Base-by-base conservation (phyloP, 192 early-diverging fungal genomes). In the Chytriomyces sp. region DNA sequence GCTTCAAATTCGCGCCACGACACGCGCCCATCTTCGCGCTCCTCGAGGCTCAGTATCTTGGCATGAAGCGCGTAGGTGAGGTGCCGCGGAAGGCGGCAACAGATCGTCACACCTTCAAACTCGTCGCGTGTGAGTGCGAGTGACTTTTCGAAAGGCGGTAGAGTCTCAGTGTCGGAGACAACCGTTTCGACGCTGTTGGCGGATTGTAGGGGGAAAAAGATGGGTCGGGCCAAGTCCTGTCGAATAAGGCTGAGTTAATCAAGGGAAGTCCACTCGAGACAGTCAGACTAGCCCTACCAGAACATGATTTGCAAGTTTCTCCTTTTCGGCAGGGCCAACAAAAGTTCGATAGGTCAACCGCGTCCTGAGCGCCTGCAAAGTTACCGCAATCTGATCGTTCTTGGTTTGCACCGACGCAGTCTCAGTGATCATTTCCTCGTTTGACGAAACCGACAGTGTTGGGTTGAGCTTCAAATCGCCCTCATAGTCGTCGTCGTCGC, bases 221-320 rank as follows among this genome's bases (percentile, higher is more conserved):
- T 68, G 66, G 66, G 66, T 8, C 66, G 49, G 10, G 66, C 66
- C 0, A 68, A 33, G n/a, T 68, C 66, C 39, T 52, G 40, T 7
- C 12, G 10, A 49, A 65, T 17, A 52, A 34, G 38, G 17, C 44
- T 19, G 41, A 10, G 19, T 44, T 44, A 44, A 44, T 10, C 8
- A 19, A 7, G 8, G 41, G 19, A 7, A 44, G 7, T 19, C 41
- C 7, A 44, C 19, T 44, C 19, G 7, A 44, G 19, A 44, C 8
- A 19, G 19, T 44, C 41, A 44, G 41, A 44, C 41, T 44, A n/a
- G 7, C 41, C 41, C 12, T 30, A 65, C 63, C 52, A 68, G 28
- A 55, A 68, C 66, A 36, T 68, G 56, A 39, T 68, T 68, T 37
- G 66, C 66, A 6, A 68, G 52, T 22, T 68, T 68, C 36, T 68